Percentiles rank a stretch among this genome's conserved stretches.
Conservation (phyloP, 495 filamentous ascomycete genomes). For the Chaetomium fimeti region DNA sequence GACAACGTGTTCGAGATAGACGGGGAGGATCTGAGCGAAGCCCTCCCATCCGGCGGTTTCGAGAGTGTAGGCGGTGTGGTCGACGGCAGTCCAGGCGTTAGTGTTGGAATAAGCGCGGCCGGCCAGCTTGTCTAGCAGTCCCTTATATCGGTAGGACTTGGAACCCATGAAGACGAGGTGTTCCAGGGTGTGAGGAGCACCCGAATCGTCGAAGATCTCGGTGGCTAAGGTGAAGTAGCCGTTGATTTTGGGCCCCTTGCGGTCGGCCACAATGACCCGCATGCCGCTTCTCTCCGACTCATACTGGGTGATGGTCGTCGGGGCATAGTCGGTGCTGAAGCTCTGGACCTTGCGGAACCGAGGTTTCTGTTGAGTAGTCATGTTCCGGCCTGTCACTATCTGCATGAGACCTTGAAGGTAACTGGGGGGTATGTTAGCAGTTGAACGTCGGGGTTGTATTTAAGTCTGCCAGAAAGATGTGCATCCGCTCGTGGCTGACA, state of each 20-base stretch:
- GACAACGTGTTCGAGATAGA: slow-evolving; percentile 94
- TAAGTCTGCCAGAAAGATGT: background rate
- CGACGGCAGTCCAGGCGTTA: slow-evolving; percentile 93
- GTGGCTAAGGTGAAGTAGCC: slow-evolving; percentile 95
- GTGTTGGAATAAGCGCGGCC: slow-evolving; percentile 89
- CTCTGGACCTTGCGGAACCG: slow-evolving; percentile 81
- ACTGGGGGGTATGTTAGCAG: slow-evolving; percentile 28
- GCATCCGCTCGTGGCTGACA: background rate
- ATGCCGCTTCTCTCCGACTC: slow-evolving; percentile 81
- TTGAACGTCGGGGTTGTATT: background rate
- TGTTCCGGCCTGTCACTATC: slow-evolving; percentile 27
- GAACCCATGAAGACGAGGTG: slow-evolving; percentile 98
- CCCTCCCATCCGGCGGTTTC: slow-evolving; percentile 95
- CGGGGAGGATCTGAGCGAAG: slow-evolving; percentile 87
- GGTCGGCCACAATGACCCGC: slow-evolving; percentile 86
- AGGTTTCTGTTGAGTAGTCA: slow-evolving; percentile 38
- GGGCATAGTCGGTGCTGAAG: slow-evolving; percentile 86
- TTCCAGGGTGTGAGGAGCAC: slow-evolving; percentile 92
- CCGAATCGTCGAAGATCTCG: slow-evolving; percentile 95
- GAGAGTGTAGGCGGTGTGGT: slow-evolving; percentile 95
- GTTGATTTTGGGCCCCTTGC: slow-evolving; percentile 87
- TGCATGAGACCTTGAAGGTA: slow-evolving; percentile 27
- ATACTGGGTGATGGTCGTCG: slow-evolving; percentile 79
- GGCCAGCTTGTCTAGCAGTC: slow-evolving; percentile 88
- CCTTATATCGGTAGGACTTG: slow-evolving; percentile 89